Conservation (phyloP, 176 grass and related monocot genomes). For the Areca catechu region DNA sequence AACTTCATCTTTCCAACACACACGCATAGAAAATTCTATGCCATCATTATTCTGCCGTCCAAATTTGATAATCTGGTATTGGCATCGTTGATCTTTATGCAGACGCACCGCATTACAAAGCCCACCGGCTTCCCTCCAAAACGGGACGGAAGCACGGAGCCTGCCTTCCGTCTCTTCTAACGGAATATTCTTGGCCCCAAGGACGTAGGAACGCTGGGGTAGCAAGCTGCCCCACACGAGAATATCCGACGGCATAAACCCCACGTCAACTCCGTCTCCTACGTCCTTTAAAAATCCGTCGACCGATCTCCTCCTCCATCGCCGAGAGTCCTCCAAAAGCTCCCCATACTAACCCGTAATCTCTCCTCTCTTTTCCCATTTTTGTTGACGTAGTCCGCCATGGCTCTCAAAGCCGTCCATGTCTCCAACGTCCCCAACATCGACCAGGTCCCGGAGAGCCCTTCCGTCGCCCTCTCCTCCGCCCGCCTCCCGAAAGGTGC, state of each 20-base stretch:
- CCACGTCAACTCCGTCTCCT: background rate
- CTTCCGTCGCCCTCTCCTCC: conserved; percentile 24
- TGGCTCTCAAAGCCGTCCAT: conserved; percentile 78
- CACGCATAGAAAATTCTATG: too few species aligned
- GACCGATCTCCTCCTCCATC: background rate
- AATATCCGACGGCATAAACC: conserved; percentile 31
- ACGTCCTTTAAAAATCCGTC: background rate
- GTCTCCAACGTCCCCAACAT: conserved; percentile 52
- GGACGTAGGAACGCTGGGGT: background rate
- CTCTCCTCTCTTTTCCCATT: too few species aligned
- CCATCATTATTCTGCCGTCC: too few species aligned
- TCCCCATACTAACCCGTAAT: too few species aligned
- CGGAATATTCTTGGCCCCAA: background rate
- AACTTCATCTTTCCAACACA: too few species aligned
- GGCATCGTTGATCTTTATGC: too few species aligned
- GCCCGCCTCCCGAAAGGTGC: conserved; percentile 24
- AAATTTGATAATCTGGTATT: too few species aligned
- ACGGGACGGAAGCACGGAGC: too few species aligned
- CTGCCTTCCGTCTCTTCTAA: too few species aligned
- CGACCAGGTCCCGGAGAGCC: conserved; percentile 37
- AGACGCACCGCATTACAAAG: too few species aligned
- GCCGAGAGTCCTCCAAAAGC: too few species aligned
- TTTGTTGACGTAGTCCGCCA: background rate
- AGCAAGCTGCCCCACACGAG: background rate
- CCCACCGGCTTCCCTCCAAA: too few species aligned